Evolutionary conservation across 441 rosid genomes (phyloP).

Genomic region (Erodium trifolium): DNA sequence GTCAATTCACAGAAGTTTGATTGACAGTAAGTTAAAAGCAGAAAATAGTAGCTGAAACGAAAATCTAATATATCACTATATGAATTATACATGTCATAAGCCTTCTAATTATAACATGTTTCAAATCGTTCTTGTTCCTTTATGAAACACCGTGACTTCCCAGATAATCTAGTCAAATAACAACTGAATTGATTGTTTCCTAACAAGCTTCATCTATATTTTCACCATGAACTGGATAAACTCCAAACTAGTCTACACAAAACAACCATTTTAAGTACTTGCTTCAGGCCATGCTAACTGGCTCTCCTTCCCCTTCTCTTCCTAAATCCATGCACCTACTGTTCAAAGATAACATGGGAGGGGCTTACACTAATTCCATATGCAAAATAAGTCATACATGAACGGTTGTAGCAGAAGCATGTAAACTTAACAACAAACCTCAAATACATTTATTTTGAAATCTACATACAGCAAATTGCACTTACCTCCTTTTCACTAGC

Average conservation of each 20-base stretch:
- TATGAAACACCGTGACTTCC: not conserved
- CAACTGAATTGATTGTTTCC: not conserved
- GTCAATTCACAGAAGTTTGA: constrained; percentile 3
- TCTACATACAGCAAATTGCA: constrained; percentile 9
- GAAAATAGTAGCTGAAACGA: not conserved
- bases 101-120: not conserved
- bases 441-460: not conserved
- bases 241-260: not conserved
- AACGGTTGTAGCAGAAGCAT: not conserved
- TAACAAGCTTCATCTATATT: not conserved
- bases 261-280: not conserved
- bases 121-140: not conserved
- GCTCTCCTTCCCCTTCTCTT: not conserved
- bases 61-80: not conserved
- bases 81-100: not conserved
- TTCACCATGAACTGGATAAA: not conserved
- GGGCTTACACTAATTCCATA: not conserved
- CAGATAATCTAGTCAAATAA: not conserved
- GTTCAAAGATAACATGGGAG: not conserved
- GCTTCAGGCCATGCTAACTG: not conserved
- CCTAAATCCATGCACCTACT: not conserved
- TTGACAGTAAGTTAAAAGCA: not conserved
- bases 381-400: not conserved
- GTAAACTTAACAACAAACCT: not conserved
- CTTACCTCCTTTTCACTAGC: constrained; percentile 83